phyloP scores from a whole-genome alignment of 257 asterid genomes.

The Solanum appendiculatum region DNA sequence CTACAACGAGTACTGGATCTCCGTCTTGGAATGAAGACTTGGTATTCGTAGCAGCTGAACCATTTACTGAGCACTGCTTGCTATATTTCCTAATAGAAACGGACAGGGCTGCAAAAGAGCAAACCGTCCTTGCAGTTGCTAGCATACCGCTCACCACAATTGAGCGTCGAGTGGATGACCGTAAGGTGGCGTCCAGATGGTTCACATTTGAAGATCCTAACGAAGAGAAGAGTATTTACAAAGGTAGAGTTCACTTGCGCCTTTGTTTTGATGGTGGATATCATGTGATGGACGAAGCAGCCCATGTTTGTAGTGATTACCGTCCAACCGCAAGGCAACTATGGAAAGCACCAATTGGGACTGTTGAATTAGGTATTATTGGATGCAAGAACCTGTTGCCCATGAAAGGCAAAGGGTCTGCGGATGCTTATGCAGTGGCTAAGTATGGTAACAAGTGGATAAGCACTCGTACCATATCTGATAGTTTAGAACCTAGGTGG shows the following conservation, averaged over 20 bases:
- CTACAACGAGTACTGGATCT: conserved; percentile 30
- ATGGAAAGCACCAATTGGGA: conserved; percentile 69
- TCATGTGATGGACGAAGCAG: conserved; percentile 86
- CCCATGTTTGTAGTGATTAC: conserved; percentile 71
- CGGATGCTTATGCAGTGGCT: conserved; percentile 76
- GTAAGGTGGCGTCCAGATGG: conserved; percentile 75
- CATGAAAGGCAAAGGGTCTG: conserved; percentile 61
- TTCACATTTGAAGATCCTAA: conserved; percentile 60
- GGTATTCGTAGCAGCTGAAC: too few species aligned
- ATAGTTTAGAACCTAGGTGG: conserved; percentile 70
- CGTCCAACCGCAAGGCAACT: conserved; percentile 87
- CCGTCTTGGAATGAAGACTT: conserved; percentile 80
- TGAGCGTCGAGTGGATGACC: conserved; percentile 76
- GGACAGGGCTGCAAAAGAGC: conserved; percentile 34
- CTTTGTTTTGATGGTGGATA: conserved; percentile 87
- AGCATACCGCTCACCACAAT: conserved; percentile 47
- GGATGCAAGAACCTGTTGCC: conserved; percentile 75
- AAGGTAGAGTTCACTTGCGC: conserved; percentile 63
- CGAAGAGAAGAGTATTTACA: conserved; percentile 41
- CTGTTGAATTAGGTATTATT: conserved; percentile 60
- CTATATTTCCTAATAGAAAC: conserved; percentile 38
- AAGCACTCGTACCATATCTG: conserved; percentile 68
- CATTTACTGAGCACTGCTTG: conserved; percentile 46
- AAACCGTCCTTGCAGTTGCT: conserved; percentile 39
- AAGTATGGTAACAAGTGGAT: conserved; percentile 89